Evolutionary conservation across 2,329 filamentous ascomycete species (phyloP).

Genomic region (Sclerotinia borealis): DNA sequence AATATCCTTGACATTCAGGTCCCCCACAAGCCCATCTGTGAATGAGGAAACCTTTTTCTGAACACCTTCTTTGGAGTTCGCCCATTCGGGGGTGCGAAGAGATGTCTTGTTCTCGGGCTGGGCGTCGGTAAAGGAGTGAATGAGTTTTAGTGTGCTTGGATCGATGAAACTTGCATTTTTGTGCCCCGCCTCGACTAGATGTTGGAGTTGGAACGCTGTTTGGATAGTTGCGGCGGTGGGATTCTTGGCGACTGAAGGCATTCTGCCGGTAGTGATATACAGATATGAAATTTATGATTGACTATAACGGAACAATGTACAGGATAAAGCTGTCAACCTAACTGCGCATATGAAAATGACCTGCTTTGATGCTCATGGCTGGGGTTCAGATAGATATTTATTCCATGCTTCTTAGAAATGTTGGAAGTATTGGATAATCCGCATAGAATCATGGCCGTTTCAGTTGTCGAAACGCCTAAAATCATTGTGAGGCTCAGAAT

Average conservation of each 20-base stretch:
- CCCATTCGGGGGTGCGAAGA: background rate
- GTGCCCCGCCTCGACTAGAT: background rate
- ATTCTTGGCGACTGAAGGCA: constrained; percentile 1
- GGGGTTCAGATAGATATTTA: background rate
- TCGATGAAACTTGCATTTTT: background rate
- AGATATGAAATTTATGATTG: background rate
- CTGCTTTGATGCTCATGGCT: background rate
- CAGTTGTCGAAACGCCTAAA: background rate
- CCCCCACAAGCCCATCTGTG: background rate
- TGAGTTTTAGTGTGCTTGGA: background rate
- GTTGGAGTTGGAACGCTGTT: background rate
- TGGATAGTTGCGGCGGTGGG: background rate
- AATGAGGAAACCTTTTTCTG: background rate
- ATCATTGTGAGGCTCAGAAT: background rate
- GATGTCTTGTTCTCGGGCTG: background rate
- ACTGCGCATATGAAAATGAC: background rate
- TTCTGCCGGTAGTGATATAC: background rate
- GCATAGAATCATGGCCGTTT: background rate
- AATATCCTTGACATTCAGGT: background rate
- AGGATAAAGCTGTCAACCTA: background rate
- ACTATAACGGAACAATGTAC: background rate
- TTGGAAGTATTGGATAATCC: background rate
- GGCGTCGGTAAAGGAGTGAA: background rate
- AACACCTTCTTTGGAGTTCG: background rate
- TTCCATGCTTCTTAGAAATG: background rate